phyloP scores from a whole-genome alignment of 148 eudicot species.

The Vaccinium darrowii region DNA sequence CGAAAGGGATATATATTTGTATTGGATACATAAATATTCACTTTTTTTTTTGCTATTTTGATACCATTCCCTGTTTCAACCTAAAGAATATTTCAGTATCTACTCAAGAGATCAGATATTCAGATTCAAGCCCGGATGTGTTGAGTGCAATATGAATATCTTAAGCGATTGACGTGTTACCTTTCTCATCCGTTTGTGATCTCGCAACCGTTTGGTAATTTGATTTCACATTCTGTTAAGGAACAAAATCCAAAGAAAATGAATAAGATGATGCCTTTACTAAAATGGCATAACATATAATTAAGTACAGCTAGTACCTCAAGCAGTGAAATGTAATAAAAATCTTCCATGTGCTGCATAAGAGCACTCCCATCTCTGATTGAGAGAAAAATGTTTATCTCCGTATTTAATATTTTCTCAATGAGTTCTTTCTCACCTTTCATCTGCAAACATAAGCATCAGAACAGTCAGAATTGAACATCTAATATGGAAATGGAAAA shows the following conservation, averaged over 20 bases:
- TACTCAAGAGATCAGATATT: background rate
- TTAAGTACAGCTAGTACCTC: slow-evolving; percentile 52
- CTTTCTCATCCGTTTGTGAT: slow-evolving; percentile 34
- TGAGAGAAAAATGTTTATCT: slow-evolving; percentile 81
- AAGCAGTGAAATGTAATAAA: slow-evolving; percentile 76
- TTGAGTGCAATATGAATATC: background rate
- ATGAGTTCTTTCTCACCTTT: slow-evolving; percentile 92
- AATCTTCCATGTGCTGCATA: slow-evolving; percentile 99
- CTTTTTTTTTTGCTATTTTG: background rate
- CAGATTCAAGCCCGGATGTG: background rate
- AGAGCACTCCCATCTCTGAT: slow-evolving; percentile 94
- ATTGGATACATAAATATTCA: background rate
- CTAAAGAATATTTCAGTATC: background rate
- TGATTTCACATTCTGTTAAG: slow-evolving; percentile 72
- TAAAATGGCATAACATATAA: background rate
- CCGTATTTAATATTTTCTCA: slow-evolving; percentile 87
- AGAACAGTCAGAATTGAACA: background rate
- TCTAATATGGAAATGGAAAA: background rate
- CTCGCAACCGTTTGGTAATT: slow-evolving; percentile 50
- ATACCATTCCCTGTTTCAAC: background rate
- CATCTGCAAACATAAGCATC: slow-evolving; percentile 49
- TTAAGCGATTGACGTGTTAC: slow-evolving; percentile 29
- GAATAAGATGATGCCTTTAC: background rate
- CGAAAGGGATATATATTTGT: background rate
- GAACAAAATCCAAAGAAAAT: slow-evolving; percentile 9